These are phyloP conservation scores for Nakataea oryzae DNA, from an alignment of 2,329 filamentous ascomycete species.

Conservation along the genomic window DNA sequence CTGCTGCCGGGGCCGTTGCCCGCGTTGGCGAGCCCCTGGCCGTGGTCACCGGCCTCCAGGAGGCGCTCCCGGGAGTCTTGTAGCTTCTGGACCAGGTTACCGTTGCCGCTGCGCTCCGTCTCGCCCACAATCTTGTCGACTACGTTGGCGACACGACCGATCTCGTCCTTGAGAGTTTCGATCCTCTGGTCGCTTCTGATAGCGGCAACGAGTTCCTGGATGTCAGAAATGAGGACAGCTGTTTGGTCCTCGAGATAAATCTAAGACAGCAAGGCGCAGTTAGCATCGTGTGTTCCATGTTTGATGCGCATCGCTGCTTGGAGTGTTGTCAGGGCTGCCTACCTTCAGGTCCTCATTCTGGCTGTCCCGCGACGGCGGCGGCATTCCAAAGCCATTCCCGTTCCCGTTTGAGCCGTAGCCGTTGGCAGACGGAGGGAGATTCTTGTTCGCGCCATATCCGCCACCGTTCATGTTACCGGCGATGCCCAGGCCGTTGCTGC, in stretches of 20 bases:
- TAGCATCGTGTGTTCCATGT: background rate
- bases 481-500: conserved; percentile 11
- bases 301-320: conserved; percentile 11
- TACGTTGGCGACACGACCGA: conserved; percentile 58
- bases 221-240: conserved; percentile 65
- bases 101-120: conserved; percentile 45
- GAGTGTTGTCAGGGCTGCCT: conserved; percentile 1
- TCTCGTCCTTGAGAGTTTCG: conserved; percentile 56
- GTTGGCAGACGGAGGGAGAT: conserved; percentile 23
- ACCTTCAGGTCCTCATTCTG: conserved; percentile 40
- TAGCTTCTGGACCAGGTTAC: conserved; percentile 38
- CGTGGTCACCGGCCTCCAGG: conserved; percentile 50
- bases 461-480: conserved; percentile 11
- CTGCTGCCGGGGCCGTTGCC: conserved; percentile 39
- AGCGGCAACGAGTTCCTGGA: conserved; percentile 68
- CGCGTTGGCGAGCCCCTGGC: conserved; percentile 44
- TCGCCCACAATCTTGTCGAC: conserved; percentile 60
- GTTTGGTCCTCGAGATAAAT: conserved; percentile 78
- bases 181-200: conserved; percentile 57
- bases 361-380: conserved; percentile 24
- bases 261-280: conserved; percentile 22
- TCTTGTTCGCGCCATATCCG: conserved; percentile 19
- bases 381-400: conserved; percentile 1
- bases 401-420: conserved; percentile 19
- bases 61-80: conserved; percentile 55